These are phyloP conservation scores for Eimeria nieschulzi DNA, from an alignment of 169 alveolate genomes.

Conservation along the genomic window DNA sequence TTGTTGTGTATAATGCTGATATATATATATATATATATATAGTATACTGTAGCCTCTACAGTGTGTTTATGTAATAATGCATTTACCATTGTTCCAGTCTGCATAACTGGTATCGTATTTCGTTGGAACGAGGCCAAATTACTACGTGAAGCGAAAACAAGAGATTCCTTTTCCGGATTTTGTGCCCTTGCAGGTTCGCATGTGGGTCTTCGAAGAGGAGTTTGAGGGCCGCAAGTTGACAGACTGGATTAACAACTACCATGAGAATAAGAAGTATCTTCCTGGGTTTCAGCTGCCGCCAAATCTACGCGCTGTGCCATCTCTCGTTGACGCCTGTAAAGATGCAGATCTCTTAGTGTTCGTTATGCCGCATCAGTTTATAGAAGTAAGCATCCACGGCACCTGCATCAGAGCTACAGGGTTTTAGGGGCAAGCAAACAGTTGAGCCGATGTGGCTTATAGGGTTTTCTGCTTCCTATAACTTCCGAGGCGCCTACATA, in stretches of 20 bases:
- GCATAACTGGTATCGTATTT: neutral
- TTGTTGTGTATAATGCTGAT: no score
- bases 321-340: slow-evolving; percentile 85
- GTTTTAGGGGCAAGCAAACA: no score
- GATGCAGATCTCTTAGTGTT: slow-evolving; percentile 89
- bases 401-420: neutral
- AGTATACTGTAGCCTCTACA: no score
- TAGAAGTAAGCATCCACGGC: slow-evolving; percentile 70
- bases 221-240: slow-evolving; percentile 87
- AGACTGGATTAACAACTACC: slow-evolving; percentile 88
- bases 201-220: slow-evolving; percentile 91
- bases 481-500: no score
- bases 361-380: slow-evolving; percentile 92
- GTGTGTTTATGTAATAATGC: neutral
- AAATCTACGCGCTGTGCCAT: slow-evolving; percentile 89
- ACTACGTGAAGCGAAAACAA: no score
- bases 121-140: neutral
- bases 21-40: no score
- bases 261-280: slow-evolving; percentile 90
- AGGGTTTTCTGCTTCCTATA: no score
- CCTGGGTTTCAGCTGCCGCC: slow-evolving; percentile 90
- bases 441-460: no score
- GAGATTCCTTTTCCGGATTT: neutral
- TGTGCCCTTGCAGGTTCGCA: slow-evolving; percentile 82
- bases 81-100: neutral